Percentiles rank a stretch among this genome's conserved stretches.
Conservation (phyloP, 306 rosid genomes). For the Inga leiocalycina region DNA sequence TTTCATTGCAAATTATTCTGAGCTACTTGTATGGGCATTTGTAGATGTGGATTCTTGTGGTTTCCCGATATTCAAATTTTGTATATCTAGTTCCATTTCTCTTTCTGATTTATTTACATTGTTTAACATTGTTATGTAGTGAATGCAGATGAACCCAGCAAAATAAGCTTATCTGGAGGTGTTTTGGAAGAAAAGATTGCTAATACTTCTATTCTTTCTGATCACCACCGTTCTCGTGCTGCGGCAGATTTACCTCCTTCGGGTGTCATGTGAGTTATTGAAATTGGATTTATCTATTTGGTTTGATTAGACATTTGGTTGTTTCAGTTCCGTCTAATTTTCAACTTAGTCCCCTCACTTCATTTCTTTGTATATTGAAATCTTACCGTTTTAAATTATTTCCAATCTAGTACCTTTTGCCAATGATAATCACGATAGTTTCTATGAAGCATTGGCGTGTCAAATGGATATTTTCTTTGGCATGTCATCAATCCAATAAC, state of each 20-base stretch:
- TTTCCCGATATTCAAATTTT: background rate
- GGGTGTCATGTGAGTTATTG: constrained; percentile 54
- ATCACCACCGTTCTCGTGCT: constrained; percentile 44
- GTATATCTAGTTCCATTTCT: background rate
- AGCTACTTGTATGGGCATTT: background rate
- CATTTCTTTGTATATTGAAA: background rate
- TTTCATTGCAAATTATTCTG: background rate
- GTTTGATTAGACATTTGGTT: background rate
- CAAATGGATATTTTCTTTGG: background rate
- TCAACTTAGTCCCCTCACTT: background rate
- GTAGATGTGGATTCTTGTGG: background rate
- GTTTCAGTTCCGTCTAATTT: background rate
- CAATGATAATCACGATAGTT: background rate
- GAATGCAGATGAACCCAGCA: constrained; percentile 42
- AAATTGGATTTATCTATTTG: constrained; percentile 15
- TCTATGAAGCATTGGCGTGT: background rate
- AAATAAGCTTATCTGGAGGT: constrained; percentile 37
- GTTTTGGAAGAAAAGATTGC: constrained; percentile 43
- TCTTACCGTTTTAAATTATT: background rate
- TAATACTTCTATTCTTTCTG: constrained; percentile 42
- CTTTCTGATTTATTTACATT: constrained; percentile 21
- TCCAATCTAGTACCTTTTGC: background rate
- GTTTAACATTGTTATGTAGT: constrained; percentile 49
- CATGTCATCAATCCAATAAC: background rate
- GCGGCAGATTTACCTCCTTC: constrained; percentile 41